A percentile compares a stretch with the other conserved stretches of the same genome.
phyloP scores from a whole-genome alignment of 352 stramenopile genomes.

The Saprolegnia parasitica region DNA sequence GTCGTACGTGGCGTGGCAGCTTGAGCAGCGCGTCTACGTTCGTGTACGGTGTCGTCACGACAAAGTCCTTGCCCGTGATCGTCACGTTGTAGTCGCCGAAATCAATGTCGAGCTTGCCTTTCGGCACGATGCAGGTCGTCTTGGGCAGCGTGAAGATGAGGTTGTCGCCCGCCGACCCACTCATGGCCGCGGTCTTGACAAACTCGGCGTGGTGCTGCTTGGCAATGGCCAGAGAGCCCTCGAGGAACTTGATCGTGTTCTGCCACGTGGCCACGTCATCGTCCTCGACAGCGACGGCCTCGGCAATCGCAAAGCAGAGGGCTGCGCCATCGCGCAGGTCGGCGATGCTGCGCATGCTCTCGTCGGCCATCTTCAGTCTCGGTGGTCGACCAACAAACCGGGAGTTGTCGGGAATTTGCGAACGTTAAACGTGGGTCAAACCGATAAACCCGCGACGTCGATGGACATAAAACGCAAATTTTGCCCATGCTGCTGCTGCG shows the following conservation, averaged over 20 bases:
- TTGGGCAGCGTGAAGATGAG: slow-evolving; percentile 19
- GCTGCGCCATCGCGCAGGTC: slow-evolving; percentile 3
- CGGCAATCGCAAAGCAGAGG: slow-evolving; percentile 10
- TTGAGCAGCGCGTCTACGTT: slow-evolving; percentile 28
- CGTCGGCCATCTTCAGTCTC: neutral
- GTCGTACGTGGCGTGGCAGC: slow-evolving; percentile 11
- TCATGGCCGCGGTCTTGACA: slow-evolving; percentile 13
- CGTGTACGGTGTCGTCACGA: slow-evolving; percentile 11
- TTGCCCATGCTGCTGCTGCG: neutral
- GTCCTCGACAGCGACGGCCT: neutral
- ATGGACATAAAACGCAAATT: neutral
- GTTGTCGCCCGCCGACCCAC: neutral
- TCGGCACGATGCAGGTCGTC: slow-evolving; percentile 7
- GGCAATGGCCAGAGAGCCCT: slow-evolving; percentile 11
- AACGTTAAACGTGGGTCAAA: too few species aligned
- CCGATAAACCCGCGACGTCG: too few species aligned
- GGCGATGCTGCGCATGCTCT: neutral
- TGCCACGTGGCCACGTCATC: slow-evolving; percentile 15
- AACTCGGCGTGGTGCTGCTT: slow-evolving; percentile 16
- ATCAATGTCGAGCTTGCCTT: slow-evolving; percentile 28
- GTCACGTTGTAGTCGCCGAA: slow-evolving; percentile 24
- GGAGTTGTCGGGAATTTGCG: too few species aligned
- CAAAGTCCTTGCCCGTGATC: slow-evolving; percentile 26
- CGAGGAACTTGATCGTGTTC: slow-evolving; percentile 17
- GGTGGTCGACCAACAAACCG: neutral